Percentiles rank a stretch among this genome's conserved stretches.
Conservation (phyloP, 768 basidiomycete species). For the Lactarius psammicola region DNA sequence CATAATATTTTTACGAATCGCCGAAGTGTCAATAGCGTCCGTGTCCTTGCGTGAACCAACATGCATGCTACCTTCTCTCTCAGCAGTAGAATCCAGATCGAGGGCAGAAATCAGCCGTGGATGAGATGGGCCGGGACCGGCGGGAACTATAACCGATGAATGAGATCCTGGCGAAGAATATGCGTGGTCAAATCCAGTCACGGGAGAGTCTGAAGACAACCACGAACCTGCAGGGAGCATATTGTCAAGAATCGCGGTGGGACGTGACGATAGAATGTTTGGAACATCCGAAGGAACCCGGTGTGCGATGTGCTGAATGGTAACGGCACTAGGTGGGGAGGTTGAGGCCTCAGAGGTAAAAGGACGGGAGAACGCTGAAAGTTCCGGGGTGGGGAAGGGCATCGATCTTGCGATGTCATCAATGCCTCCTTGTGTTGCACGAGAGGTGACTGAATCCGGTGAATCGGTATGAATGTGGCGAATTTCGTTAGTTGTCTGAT, state of each 20-base stretch:
- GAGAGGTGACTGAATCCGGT: too few relatives aligned
- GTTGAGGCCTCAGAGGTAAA: too few relatives aligned
- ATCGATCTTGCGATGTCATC: too few relatives aligned
- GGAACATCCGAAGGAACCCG: background rate
- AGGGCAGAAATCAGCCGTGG: background rate
- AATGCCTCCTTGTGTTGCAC: too few relatives aligned
- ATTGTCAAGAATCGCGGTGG: background rate
- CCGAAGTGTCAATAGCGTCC: background rate
- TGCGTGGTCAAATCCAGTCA: background rate
- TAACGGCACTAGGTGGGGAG: too few relatives aligned
- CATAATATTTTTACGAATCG: background rate
- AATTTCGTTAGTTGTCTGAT: too few relatives aligned
- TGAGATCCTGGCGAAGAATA: background rate
- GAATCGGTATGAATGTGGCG: too few relatives aligned
- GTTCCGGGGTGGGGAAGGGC: too few relatives aligned
- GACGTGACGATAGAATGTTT: background rate
- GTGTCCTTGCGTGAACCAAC: background rate
- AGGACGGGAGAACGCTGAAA: too few relatives aligned
- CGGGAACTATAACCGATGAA: too few relatives aligned
- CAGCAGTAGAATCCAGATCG: background rate
- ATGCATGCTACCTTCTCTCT: background rate
- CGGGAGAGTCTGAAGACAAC: background rate
- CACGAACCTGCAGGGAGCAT: background rate
- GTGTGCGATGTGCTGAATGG: background rate
- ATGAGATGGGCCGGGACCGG: background rate